Evolutionary conservation across 208 protist genomes (phyloP).

Genomic region (Crithidia expoeki): DNA sequence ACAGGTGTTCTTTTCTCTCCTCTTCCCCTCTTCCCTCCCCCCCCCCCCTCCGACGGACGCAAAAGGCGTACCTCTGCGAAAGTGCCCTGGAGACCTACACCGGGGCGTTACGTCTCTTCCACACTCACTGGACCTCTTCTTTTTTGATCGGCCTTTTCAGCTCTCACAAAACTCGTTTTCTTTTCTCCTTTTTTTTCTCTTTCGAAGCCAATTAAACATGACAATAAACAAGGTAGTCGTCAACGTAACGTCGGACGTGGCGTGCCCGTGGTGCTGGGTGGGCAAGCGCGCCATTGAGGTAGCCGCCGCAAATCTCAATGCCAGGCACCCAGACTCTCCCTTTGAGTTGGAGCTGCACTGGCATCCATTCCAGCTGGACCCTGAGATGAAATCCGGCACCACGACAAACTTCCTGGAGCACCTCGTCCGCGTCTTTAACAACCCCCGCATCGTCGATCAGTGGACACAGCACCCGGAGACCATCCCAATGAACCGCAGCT

Average conservation of each 20-base stretch:
- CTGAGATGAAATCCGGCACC: slow-evolving; percentile 19
- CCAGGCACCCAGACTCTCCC: slow-evolving; percentile 10
- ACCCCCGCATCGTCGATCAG: slow-evolving; percentile 24
- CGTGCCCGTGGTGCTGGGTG: slow-evolving; percentile 52
- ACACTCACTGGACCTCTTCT: too few relatives aligned
- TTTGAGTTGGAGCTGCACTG: slow-evolving; percentile 46
- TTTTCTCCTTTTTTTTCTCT: background rate
- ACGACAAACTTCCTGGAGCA: slow-evolving; percentile 21
- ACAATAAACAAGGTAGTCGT: slow-evolving; percentile 28
- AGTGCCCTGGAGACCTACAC: too few relatives aligned
- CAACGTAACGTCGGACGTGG: slow-evolving; percentile 42
- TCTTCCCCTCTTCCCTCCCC: too few relatives aligned
- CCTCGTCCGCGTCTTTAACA: slow-evolving; percentile 12
- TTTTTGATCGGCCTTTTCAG: too few relatives aligned
- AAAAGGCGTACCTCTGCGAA: too few relatives aligned
- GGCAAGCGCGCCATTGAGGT: slow-evolving; percentile 50
- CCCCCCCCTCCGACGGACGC: too few relatives aligned
- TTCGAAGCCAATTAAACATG: background rate
- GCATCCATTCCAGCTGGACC: slow-evolving; percentile 43
- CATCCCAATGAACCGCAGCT: slow-evolving; percentile 52
- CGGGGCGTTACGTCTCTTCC: too few relatives aligned
- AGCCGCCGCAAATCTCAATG: slow-evolving; percentile 35
- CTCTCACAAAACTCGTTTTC: too few relatives aligned
- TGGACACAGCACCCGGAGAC: slow-evolving; percentile 36
- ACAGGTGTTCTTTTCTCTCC: too few relatives aligned